Evolutionary conservation across 805 yeast species (phyloP), one percentile per base, ranked within the genome.

Genomic region (Starmerella sirachaensis): DNA sequence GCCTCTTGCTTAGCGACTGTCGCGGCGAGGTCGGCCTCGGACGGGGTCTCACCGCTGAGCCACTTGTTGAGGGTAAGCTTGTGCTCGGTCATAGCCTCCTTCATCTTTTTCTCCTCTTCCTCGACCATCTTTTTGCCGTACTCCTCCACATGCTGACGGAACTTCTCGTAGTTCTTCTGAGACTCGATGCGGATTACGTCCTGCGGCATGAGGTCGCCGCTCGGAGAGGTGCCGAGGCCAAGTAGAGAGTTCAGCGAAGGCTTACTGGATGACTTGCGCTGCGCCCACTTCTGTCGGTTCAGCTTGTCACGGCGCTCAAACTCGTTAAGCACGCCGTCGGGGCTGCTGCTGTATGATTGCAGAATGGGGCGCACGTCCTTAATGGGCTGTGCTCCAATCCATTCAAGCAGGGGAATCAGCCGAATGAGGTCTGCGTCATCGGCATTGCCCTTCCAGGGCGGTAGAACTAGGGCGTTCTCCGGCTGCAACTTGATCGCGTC

Each of bases 101-200:
- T 80, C 47, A 61, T 63, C 19, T 61, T 51, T 48, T 56, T 56
- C 56, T 64, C 62, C 50, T 64, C 68, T 49, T 66, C 66, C 53
- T 76, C 78, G 42, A 66, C 47, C 54, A 65, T 50, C 56, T 62
- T 60, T 43, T 62, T 62, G 30, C 67, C 84, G 61, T 88, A 93
- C 64, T 86, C 94, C 53, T 78, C 83, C 51, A 85, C 69, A 53
- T 82, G 66, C 60, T 79, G 75, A 63, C 76, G 76, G 74, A 84
- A 80, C 50, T 76, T 74, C 52, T 78, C 76, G 59, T 84, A 88
- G 59, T 82, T 84, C 64, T 75, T 73, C 61, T 84, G 94, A 51
- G 94, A 95, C 57, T 82, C 88, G 57, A 84, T 93, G 58, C 96
- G 79, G 49, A 86, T 76, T 39, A 74, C 58, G 61, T 88, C 98